A percentile compares a stretch with the other conserved stretches of the same genome.
Conservation (phyloP, 768 basidiomycete genomes). For the Sistotremastrum suecicum region DNA sequence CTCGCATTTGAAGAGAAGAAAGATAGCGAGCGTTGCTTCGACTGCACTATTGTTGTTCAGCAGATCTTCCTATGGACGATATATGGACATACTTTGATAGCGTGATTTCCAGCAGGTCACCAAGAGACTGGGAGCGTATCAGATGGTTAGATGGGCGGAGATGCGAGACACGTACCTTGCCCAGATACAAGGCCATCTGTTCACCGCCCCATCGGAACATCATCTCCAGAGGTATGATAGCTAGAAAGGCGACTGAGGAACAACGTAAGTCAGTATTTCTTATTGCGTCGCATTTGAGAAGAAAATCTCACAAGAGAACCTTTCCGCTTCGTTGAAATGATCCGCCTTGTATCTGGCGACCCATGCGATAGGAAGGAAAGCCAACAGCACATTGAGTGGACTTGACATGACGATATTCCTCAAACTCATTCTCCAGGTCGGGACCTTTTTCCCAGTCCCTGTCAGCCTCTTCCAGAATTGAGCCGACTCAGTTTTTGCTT, state of each 20-base stretch:
- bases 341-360: slow-evolving; percentile 13
- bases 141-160: neutral
- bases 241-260: slow-evolving; percentile 45
- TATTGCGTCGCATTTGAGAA: neutral
- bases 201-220: slow-evolving; percentile 53
- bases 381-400: slow-evolving; percentile 44
- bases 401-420: slow-evolving; percentile 35
- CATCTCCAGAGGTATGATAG: slow-evolving; percentile 51
- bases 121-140: slow-evolving; percentile 23
- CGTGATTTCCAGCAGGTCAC: slow-evolving; percentile 52
- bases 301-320: slow-evolving; percentile 22
- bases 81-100: slow-evolving; percentile 41
- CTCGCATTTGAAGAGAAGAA: slow-evolving; percentile 59
- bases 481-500: too few relatives aligned
- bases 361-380: slow-evolving; percentile 51
- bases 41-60: slow-evolving; percentile 31
- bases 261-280: neutral
- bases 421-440: slow-evolving; percentile 31
- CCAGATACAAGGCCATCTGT: slow-evolving; percentile 41
- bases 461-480: slow-evolving; percentile 31
- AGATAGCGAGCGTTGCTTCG: slow-evolving; percentile 58
- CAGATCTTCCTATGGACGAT: neutral
- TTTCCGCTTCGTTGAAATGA: slow-evolving; percentile 30
- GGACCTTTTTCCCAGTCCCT: slow-evolving; percentile 25
- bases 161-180: slow-evolving; percentile 15